Evolutionary conservation across 1,284 basidiomycete genomes (phyloP), one percentile per base, ranked within the genome.

Genomic region (Rhodotorula mucilaginosa): DNA sequence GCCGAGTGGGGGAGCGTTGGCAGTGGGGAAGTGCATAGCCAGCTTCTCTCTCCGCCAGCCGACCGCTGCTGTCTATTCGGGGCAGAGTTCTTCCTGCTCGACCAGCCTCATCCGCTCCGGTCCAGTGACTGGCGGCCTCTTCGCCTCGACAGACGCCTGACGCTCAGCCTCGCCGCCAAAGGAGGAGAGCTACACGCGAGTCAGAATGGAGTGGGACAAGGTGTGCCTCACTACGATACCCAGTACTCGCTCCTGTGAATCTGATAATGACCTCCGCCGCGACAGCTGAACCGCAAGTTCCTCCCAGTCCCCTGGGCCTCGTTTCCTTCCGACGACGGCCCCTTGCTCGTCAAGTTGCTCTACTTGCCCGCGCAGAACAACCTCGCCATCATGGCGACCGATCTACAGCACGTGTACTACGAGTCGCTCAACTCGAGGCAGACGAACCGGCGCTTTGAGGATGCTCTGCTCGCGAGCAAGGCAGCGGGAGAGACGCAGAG

Each of bases 371-470:
- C 62, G 7, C 19, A 44, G 3, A 46, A 26, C 15, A 12, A 29
- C 8, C 60, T 73, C 16, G 26, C 68, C 18, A 26, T 73, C 51
- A 48, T 70, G 31, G 71, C 68, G 19, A 68, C 65, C 10, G 71
- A 70, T 62, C 44, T 70, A 13, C 44, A 51, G 1, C 5, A 29
- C 26, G 71, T 69, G 18, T 66, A 52, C 46, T 67, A 65, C 51
- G 71, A 73, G 34, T 29, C 44, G 21, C 62, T 73, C 18, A 65
- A 59, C 29, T 46, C 49, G 8, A 61, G 71, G 2, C 60, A 69
- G 51, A 39, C 67, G 12, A 39, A 58, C 19, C 58, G 60, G 16
- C 62, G 71, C 3, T 8, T 73, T 15, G 63, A 58, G 21, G 68
- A 69, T 23, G 65, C 65, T 1, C 44, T 73, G 16, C 10, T n/a